Percentiles rank a stretch among this genome's conserved stretches.
These are phyloP conservation scores for Neurospora terricola DNA, from an alignment of 495 filamentous ascomycete species.

Conservation along the genomic window DNA sequence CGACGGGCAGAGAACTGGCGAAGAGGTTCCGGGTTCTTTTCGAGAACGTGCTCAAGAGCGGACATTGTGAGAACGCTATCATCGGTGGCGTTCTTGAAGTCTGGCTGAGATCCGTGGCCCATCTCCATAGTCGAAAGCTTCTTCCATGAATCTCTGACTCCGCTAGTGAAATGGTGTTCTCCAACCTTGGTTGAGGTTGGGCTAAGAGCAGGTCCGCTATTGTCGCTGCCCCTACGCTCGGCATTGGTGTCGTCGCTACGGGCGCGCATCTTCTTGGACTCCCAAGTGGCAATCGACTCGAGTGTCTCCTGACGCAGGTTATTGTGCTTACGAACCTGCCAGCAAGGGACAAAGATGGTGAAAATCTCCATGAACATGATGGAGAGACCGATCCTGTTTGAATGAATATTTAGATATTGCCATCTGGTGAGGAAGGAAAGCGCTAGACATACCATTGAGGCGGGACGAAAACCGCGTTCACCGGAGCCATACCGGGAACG, in stretches of 20 bases:
- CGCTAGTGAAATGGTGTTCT: constrained; percentile 3
- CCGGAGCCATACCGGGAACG: constrained; percentile 40
- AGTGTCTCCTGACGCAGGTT: constrained; percentile 21
- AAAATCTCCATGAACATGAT: constrained; percentile 40
- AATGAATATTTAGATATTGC: constrained; percentile 1
- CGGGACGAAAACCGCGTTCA: constrained; percentile 43
- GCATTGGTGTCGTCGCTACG: neutral
- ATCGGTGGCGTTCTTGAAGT: constrained; percentile 23
- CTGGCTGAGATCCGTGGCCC: constrained; percentile 16
- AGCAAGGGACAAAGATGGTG: constrained; percentile 38
- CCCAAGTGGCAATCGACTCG: constrained; percentile 20
- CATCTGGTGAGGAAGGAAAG: neutral
- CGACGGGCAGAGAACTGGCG: constrained; percentile 49
- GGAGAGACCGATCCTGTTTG: constrained; percentile 20
- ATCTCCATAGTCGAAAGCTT: constrained; percentile 11
- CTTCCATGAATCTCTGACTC: constrained; percentile 16
- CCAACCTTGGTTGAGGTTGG: constrained; percentile 16
- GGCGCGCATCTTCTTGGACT: constrained; percentile 17
- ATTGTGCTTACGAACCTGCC: constrained; percentile 19
- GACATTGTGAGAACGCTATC: constrained; percentile 44
- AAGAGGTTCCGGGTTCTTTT: constrained; percentile 43
- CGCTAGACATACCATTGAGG: constrained; percentile 40
- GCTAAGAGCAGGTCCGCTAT: constrained; percentile 4
- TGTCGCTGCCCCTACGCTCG: neutral
- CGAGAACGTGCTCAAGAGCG: constrained; percentile 49